Conservation (phyloP, 2,329 filamentous ascomycete genomes). For the Xylariaceae sp. region DNA sequence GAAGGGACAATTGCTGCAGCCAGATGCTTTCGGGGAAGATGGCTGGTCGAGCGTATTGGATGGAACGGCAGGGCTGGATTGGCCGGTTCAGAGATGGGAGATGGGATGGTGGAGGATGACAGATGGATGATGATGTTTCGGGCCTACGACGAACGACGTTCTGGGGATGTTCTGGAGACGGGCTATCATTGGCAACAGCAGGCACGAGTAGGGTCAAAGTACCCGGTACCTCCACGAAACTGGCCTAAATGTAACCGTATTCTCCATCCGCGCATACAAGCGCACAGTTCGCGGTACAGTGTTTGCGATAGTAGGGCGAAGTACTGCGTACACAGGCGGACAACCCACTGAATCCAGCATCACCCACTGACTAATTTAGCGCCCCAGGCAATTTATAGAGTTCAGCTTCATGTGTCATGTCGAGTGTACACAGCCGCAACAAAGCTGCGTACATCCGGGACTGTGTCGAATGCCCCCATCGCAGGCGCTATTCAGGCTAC, state of each 20-base stretch:
- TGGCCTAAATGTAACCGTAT: background rate
- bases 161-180: background rate
- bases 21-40: constrained; percentile 13
- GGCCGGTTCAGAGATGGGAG: constrained; percentile 12
- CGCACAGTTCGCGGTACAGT: background rate
- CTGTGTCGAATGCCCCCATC: too few species aligned
- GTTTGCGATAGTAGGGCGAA: background rate
- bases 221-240: background rate
- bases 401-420: background rate
- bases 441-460: background rate
- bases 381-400: background rate
- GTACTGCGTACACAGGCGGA: background rate
- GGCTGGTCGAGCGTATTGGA: constrained; percentile 4
- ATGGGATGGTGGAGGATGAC: constrained; percentile 19
- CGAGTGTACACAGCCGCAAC: background rate
- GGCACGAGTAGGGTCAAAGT: background rate
- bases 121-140: constrained; percentile 19
- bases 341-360: background rate
- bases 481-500: background rate
- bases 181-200: background rate
- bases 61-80: constrained; percentile 16
- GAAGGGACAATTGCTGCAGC: constrained; percentile 7
- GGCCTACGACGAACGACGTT: constrained; percentile 6
- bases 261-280: background rate
- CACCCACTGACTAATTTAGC: background rate